Conservation (phyloP, 768 basidiomycete species). For the Russula dissimulans region DNA sequence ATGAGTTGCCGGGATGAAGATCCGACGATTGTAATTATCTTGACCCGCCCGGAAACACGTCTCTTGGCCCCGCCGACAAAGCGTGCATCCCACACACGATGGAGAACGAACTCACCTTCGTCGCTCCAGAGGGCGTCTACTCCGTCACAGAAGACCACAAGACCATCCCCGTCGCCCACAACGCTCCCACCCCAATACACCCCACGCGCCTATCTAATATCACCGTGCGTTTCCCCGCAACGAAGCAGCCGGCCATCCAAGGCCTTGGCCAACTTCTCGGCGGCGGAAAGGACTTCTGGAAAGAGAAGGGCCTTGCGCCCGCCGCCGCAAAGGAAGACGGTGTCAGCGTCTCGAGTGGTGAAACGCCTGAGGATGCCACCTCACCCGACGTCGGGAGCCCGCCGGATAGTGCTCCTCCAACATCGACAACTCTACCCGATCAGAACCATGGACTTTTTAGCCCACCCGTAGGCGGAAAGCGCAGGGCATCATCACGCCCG, state of each 20-base stretch:
- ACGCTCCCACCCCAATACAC: conserved; percentile 32
- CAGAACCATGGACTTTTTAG: conserved; percentile 50
- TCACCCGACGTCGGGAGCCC: conserved; percentile 27
- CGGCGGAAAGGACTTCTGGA: conserved; percentile 56
- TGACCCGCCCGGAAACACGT: background rate
- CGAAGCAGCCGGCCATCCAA: conserved; percentile 45
- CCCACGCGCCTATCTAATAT: conserved; percentile 58
- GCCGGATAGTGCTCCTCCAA: conserved; percentile 26
- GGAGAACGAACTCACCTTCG: conserved; percentile 80
- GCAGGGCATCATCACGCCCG: conserved; percentile 56
- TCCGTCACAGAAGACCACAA: conserved; percentile 82
- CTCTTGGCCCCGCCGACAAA: conserved; percentile 2
- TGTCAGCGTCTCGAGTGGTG: conserved; percentile 73
- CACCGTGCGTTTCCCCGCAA: conserved; percentile 50
- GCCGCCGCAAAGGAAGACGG: conserved; percentile 38
- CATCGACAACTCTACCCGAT: conserved; percentile 33
- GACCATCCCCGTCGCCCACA: conserved; percentile 37
- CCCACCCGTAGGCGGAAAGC: conserved; percentile 44
- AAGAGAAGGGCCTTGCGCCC: conserved; percentile 34
- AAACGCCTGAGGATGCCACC: conserved; percentile 55
- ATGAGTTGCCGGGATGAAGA: conserved; percentile 21
- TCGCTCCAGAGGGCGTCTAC: conserved; percentile 86
- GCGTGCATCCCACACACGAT: conserved; percentile 26
- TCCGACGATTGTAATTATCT: conserved; percentile 14
- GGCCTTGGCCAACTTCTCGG: conserved; percentile 62